A percentile compares a stretch with the other conserved stretches of the same genome.
These are phyloP conservation scores for Gymnopus androsaceus DNA, from an alignment of 1,284 basidiomycete species.

Conservation along the genomic window DNA sequence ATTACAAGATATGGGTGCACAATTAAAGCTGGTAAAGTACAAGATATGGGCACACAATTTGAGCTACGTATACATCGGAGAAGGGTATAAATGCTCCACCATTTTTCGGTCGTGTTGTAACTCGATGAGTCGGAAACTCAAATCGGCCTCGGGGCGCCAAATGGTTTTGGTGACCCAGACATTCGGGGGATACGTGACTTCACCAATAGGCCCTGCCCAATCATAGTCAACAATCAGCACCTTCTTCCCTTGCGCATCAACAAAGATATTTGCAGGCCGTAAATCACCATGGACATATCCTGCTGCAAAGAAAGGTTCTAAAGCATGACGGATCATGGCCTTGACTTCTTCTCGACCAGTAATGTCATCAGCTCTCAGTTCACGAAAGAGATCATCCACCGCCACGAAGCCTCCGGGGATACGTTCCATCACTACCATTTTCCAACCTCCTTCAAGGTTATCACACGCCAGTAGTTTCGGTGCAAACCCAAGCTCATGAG, in stretches of 20 bases:
- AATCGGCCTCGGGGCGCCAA: background rate
- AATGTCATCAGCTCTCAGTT: background rate
- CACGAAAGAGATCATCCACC: no score
- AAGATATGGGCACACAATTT: no score
- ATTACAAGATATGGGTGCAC: no score
- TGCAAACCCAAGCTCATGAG: conserved; percentile 13
- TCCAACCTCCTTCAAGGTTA: conserved; percentile 16
- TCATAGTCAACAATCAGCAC: conserved; percentile 10
- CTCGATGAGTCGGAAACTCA: background rate
- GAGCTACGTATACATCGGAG: no score
- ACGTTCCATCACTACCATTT: conserved; percentile 20
- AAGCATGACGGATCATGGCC: background rate
- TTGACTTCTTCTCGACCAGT: background rate
- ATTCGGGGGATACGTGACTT: conserved; percentile 1
- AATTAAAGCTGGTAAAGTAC: no score
- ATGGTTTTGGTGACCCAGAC: background rate
- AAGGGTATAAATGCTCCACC: background rate
- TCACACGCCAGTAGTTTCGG: conserved; percentile 14
- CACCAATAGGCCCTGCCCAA: conserved; percentile 5
- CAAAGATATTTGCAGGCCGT: conserved; percentile 5
- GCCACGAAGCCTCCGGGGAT: conserved; percentile 12
- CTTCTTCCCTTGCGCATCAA: background rate
- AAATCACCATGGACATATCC: conserved; percentile 1
- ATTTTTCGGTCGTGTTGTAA: background rate
- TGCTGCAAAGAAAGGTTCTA: background rate